A percentile compares a stretch with the other conserved stretches of the same genome.
phyloP scores from a whole-genome alignment of 805 yeast genomes.

The Hagleromyces aurorensis region DNA sequence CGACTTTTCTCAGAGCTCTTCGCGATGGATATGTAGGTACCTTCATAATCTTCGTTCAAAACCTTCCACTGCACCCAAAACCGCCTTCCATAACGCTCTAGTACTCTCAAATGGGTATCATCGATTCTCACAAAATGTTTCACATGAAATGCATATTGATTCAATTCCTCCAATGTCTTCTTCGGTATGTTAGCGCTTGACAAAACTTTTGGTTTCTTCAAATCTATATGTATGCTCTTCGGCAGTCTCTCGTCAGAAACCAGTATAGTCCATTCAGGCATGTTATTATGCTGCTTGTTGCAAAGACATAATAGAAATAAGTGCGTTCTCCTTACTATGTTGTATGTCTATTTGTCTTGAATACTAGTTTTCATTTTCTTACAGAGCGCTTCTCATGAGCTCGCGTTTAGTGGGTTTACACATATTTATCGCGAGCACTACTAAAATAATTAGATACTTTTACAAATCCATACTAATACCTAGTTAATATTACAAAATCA shows the following conservation, averaged over 20 bases:
- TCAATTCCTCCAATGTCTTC: slow-evolving; percentile 1
- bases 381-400: too few species aligned
- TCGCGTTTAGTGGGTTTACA: too few species aligned
- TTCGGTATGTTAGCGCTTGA: slow-evolving; percentile 4
- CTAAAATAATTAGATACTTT: too few species aligned
- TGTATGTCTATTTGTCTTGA: too few species aligned
- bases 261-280: slow-evolving; percentile 9
- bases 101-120: too few species aligned
- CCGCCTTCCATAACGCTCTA: slow-evolving; percentile 18
- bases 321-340: too few species aligned
- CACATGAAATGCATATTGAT: slow-evolving; percentile 1
- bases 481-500: too few species aligned
- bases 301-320: too few species aligned
- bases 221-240: slow-evolving; percentile 5
- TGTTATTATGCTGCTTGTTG: too few species aligned
- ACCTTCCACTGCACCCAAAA: slow-evolving; percentile 17
- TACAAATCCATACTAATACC: too few species aligned
- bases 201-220: slow-evolving; percentile 5
- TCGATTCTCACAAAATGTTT: slow-evolving; percentile 8
- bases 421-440: too few species aligned
- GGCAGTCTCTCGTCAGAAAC: slow-evolving; percentile 9
- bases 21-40: not conserved
- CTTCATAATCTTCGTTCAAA: slow-evolving; percentile 2
- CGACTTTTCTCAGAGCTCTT: not conserved
- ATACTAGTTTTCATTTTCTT: too few species aligned